Evolutionary conservation across 208 protist species (phyloP), one percentile per base, ranked within the genome.

Genomic region (Wallacemonas sp.): DNA sequence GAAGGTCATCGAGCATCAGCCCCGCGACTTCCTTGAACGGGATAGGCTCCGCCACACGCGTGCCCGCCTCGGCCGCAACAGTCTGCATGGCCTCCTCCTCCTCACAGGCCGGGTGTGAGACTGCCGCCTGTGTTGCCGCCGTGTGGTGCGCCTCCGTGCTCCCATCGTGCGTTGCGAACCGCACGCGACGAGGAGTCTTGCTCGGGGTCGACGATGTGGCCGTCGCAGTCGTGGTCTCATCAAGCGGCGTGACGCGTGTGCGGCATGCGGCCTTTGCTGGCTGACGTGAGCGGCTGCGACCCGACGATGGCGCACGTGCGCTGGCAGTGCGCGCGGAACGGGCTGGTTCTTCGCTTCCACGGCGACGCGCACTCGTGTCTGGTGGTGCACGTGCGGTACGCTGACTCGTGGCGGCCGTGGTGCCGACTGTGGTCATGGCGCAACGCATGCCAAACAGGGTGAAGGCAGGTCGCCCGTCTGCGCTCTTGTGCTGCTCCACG

Each of bases 401-500:
- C 44, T 23, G 44, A 6, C 9, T 26, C 36, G 36, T 14, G 6
- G 36, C 36, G 14, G 44, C 17, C 17, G 44, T n/a, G n/a, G n/a
- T n/a, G n/a, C n/a, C n/a, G n/a, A n/a, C n/a, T n/a, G n/a, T n/a
- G n/a, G n/a, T 17, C 44, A 49, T 5, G 5, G n/a, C 4, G 48
- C 52, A 58, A 4, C 52, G 52, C 26, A 44, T 47, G 46, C 46
- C 64, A 23, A 33, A 52, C 9, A 69, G 64, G n/a, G 48, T 32
- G 17, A 55, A 69, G 5, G 49, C 27, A 17, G 57, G 57, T 17
- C 57, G 57, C 16, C 41, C 57, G n/a, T 63, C 57, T 36, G 27
- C 39, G 21, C 26, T 63, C 57, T 63, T 49, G 26, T 63, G 57
- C 14, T 5, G 11, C 38, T 49, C 36, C 39, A 38, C 5, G 38